Percentiles rank a stretch among this genome's conserved stretches.
Evolutionary conservation across 371 early-diverging fungal genomes (phyloP).

Genomic region (Dentiscutata heterogama): DNA sequence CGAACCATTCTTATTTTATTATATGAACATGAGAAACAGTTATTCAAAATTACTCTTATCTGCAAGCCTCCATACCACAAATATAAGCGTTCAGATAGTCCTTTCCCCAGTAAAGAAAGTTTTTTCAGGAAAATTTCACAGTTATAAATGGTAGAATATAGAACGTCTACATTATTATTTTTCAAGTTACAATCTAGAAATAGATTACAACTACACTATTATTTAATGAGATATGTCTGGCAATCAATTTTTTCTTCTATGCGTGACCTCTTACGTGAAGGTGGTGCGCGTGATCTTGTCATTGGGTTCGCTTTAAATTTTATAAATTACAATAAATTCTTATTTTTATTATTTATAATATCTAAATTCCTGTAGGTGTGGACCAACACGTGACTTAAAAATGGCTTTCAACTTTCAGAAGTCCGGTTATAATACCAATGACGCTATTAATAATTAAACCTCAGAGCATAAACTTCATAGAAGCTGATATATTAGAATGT

Average conservation of each 20-base stretch:
- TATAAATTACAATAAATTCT: background rate
- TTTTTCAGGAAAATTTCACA: too few relatives aligned
- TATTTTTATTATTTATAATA: background rate
- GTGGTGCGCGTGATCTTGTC: conserved; percentile 22
- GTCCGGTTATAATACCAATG: background rate
- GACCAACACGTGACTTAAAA: background rate
- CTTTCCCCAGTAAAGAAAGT: too few relatives aligned
- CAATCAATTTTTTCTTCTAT: conserved; percentile 7
- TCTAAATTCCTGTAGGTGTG: background rate
- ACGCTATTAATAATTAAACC: background rate
- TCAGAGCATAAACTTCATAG: background rate
- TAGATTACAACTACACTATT: conserved; percentile 13
- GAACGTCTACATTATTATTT: conserved; percentile 18
- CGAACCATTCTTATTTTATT: too few relatives aligned
- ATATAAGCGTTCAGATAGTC: too few relatives aligned
- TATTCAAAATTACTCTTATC: too few relatives aligned
- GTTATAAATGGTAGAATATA: conserved; percentile 13
- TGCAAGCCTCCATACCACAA: too few relatives aligned
- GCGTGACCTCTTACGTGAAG: conserved; percentile 1
- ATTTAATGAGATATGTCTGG: conserved; percentile 3
- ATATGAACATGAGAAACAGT: too few relatives aligned
- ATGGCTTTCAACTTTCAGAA: conserved; percentile 12
- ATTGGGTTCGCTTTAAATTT: conserved; percentile 7
- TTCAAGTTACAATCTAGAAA: conserved; percentile 16
- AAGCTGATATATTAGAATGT: background rate